Conservation (phyloP, 768 basidiomycete species). For the Suillus placidus region DNA sequence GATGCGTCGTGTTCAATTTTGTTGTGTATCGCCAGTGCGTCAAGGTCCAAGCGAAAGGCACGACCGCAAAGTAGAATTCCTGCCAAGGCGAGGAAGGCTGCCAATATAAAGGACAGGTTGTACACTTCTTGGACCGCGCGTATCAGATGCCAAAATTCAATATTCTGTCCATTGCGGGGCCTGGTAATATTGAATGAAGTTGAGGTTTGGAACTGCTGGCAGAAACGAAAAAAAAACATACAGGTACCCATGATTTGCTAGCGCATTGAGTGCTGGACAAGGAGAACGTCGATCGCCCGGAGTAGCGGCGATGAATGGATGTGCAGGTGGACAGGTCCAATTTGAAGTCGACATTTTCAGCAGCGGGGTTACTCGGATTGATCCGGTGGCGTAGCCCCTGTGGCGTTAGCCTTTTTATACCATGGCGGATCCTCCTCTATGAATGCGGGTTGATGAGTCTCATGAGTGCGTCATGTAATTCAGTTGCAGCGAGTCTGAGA, state of each 20-base stretch:
- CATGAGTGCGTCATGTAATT: conserved; percentile 1
- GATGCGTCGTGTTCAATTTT: conserved; percentile 71
- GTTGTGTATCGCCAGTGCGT: conserved; percentile 58
- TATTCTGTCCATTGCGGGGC: conserved; percentile 52
- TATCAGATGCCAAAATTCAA: conserved; percentile 51
- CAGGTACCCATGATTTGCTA: conserved; percentile 80
- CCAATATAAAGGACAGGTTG: conserved; percentile 61
- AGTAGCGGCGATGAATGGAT: conserved; percentile 29
- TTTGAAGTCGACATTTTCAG: conserved; percentile 30
- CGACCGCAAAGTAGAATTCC: conserved; percentile 52
- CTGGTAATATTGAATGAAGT: conserved; percentile 32
- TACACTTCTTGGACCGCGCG: conserved; percentile 59
- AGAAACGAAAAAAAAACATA: conserved; percentile 37
- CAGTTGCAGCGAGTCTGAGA: not conserved
- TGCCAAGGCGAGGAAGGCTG: conserved; percentile 50
- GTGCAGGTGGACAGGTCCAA: conserved; percentile 9
- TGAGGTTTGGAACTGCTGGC: not conserved
- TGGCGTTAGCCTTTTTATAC: conserved; percentile 20
- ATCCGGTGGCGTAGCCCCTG: conserved; percentile 21
- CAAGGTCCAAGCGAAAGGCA: conserved; percentile 45
- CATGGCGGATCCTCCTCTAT: conserved; percentile 3
- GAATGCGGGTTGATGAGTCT: not conserved
- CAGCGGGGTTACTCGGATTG: conserved; percentile 8
- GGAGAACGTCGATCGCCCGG: conserved; percentile 58
- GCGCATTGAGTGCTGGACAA: conserved; percentile 73